Conservation (phyloP, 345 rosid species). For the Eucalyptus paniculata region DNA sequence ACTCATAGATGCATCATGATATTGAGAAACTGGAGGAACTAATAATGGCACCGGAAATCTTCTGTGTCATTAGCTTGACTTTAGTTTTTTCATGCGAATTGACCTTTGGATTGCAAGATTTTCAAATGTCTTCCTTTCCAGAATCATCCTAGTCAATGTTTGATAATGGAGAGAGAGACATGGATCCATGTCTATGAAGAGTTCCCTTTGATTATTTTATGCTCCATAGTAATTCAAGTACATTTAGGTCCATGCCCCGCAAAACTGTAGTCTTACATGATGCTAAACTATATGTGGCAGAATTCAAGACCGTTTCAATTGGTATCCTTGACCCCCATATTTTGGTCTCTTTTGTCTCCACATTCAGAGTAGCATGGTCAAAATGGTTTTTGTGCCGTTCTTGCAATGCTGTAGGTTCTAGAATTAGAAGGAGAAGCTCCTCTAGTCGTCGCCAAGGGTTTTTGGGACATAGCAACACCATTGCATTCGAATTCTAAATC, state of each 20-base stretch:
- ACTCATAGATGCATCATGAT: neutral
- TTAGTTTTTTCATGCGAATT: neutral
- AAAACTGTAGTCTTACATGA: neutral
- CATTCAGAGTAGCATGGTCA: neutral
- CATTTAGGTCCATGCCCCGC: neutral
- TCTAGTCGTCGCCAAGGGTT: conserved; percentile 22
- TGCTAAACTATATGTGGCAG: neutral
- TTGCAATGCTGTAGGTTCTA: conserved; percentile 26
- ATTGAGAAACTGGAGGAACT: neutral
- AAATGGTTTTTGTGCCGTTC: neutral
- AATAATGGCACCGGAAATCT: neutral
- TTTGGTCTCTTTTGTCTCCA: neutral
- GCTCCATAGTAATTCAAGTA: neutral
- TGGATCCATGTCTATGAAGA: neutral
- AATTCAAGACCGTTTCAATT: neutral
- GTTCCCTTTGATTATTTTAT: neutral
- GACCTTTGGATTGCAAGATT: neutral
- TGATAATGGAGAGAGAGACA: neutral
- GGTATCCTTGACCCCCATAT: neutral
- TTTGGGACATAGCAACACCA: conserved; percentile 48
- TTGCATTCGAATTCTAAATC: conserved; percentile 1
- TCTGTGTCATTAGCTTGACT: neutral
- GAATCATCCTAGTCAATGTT: neutral
- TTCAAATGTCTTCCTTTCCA: neutral
- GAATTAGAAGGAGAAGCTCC: conserved; percentile 51